Percentiles rank a stretch among this genome's conserved stretches.
Evolutionary conservation across 2,329 filamentous ascomycete species (phyloP).

Genomic region (Aspergillus thermomutatus): DNA sequence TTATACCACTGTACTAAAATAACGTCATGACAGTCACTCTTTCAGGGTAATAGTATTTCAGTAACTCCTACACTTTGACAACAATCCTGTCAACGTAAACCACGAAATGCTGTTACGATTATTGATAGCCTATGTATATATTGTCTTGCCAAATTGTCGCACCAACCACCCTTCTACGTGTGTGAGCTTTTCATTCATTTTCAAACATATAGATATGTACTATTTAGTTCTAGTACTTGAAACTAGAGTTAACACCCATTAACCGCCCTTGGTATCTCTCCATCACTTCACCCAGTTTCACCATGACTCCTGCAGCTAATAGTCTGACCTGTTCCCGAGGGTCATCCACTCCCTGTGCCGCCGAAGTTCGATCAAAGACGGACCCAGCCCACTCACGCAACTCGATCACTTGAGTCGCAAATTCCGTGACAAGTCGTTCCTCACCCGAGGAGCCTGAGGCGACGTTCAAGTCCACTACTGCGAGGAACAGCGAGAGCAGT

Average conservation of each 20-base stretch:
- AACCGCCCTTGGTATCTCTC: conserved; percentile 75
- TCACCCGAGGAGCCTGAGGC: conserved; percentile 49
- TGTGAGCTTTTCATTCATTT: background rate
- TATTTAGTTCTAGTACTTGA: conserved; percentile 29
- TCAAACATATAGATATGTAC: background rate
- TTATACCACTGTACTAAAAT: too few relatives aligned
- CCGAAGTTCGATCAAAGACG: conserved; percentile 62
- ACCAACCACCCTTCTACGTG: background rate
- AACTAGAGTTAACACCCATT: conserved; percentile 64
- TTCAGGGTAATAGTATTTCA: too few relatives aligned
- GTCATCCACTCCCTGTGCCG: conserved; percentile 49
- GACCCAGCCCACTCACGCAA: conserved; percentile 79
- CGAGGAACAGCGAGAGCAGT: conserved; percentile 73
- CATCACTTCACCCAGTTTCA: conserved; percentile 75
- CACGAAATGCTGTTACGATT: background rate
- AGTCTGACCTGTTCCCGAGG: conserved; percentile 38
- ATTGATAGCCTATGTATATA: background rate
- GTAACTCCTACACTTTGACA: too few relatives aligned
- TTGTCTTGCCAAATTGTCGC: background rate
- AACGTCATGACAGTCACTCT: too few relatives aligned
- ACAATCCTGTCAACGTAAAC: background rate
- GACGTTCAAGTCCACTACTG: conserved; percentile 74
- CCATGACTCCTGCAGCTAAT: conserved; percentile 75
- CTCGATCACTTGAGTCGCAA: conserved; percentile 76
- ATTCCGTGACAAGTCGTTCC: conserved; percentile 68